Base-by-base conservation (phyloP, 2,329 filamentous ascomycete genomes). In the Fusarium sp. region DNA sequence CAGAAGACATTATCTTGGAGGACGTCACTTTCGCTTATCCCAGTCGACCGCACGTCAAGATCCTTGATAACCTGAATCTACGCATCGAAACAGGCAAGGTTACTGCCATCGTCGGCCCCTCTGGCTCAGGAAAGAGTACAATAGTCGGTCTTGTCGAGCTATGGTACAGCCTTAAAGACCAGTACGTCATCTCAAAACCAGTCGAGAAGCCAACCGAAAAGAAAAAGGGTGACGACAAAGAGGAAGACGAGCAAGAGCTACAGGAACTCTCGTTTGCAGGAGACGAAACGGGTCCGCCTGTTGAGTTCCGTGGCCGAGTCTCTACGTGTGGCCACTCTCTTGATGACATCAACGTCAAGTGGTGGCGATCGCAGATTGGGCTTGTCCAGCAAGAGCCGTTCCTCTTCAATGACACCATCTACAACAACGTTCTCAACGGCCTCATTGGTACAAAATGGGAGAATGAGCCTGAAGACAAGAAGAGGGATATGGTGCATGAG, bases 21-120 rank as follows among this genome's bases (percentile, higher is more conserved):
- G 84, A 90, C 42, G 88, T 95, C 17, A 88, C 86, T 22, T 95
- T 95, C 76, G 89, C 92, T 4, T 95, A 95, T 76, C 93, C 93
- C 1, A 90, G 84, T 56, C 85, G 91, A 18, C 89, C 90, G 0
- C 87, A 90, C 65, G 87, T 91, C 69, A 90, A 89, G 74, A 88
- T 93, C 0, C 81, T 94, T 1, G 86, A 92, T 72, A 82, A 86
- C 4, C 80, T 93, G 6, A 86, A 87, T 74, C 81, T 93, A 11
- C 83, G 80, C 1, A 88, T 94, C 60, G 84, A 88, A 65, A 85
- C 87, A 8, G 90, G 91, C n/a, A 92, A 93, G 76, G 87, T 91
- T 4, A 94, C 91, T 1, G 93, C 92, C 4, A 91, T 95, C 22
- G 92, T 94, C 22, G 93, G 93, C 0, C 89, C 91, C 0, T 93